Evolutionary conservation across 73 alveolate genomes (phyloP), one percentile per base, ranked within the genome.

Genomic region (Paramecium tetraurelia): DNA sequence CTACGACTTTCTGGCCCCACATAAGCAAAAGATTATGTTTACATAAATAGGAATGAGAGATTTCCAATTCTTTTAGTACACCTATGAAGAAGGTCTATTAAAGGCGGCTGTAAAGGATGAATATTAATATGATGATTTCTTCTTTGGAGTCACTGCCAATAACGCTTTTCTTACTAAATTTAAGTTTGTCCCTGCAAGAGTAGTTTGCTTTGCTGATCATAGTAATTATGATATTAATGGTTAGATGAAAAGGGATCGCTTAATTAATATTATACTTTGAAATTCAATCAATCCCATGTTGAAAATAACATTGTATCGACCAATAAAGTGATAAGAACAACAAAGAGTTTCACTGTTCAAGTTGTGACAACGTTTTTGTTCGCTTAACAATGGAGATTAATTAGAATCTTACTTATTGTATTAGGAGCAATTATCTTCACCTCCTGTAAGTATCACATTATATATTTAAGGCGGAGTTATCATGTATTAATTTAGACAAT

Each of bases 71-170:
- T 80, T 80, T 80, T 20, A 80, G 48, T 22, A 10, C 8, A 20
- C 76, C 12, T 4, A 40, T 4, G 35, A 40, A 80, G 57, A 80
- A 80, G 70, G 46, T n/a, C 4, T 44, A 80, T 46, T 80, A 43
- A 41, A 43, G 22, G 43, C 18, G 0, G 57, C 70, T 31, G 76
- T 12, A 11, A 58, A 40, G 20, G 46, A 41, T 44, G 69, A 75
- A 41, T 75, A 38, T 41, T 75, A 75, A 75, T 80, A 80, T 80
- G 90, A 46, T 41, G 90, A 80, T 48, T 80, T 80, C 24, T 80
- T 80, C n/a, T 80, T 80, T 80, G 90, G 90, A 20, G 57, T 80
- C 12, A 80, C 90, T 12, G 70, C 90, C 0, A 22, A 40, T 7
- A 46, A 80, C 12, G 90, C 90, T 9, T 80, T 80, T 80, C 43